phyloP scores from a whole-genome alignment of 768 basidiomycete species.

The Tricholoma terreum region DNA sequence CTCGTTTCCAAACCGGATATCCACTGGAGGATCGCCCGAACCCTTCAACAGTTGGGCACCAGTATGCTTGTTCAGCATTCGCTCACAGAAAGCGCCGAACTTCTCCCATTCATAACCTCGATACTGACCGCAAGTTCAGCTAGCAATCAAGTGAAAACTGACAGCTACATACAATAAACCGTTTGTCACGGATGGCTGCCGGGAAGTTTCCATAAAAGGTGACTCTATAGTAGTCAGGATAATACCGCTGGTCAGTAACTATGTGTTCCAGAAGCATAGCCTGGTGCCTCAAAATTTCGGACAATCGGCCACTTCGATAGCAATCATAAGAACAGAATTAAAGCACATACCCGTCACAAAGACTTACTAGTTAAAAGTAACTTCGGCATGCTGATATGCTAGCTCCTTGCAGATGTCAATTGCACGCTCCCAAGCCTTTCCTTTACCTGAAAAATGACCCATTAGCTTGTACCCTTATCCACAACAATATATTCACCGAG shows the following conservation, averaged over 20 bases:
- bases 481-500: constrained; percentile 49
- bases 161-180: constrained; percentile 73
- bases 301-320: constrained; percentile 62
- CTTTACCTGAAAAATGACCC: constrained; percentile 59
- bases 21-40: constrained; percentile 73
- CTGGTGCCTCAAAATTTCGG: constrained; percentile 84
- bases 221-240: constrained; percentile 91
- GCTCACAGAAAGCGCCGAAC: constrained; percentile 83
- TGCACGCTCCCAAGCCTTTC: constrained; percentile 96
- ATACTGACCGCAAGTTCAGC: constrained; percentile 49
- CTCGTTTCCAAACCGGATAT: constrained; percentile 73
- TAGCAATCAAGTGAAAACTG: background rate
- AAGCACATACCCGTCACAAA: constrained; percentile 1
- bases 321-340: constrained; percentile 8
- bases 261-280: constrained; percentile 87
- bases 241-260: constrained; percentile 76
- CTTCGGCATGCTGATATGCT: constrained; percentile 80
- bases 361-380: constrained; percentile 87
- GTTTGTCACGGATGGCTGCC: constrained; percentile 78
- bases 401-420: constrained; percentile 93
- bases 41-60: constrained; percentile 76
- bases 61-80: constrained; percentile 88
- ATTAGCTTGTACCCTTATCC: background rate
- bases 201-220: constrained; percentile 94
- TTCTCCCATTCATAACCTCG: constrained; percentile 96